These are phyloP conservation scores for Neocatenulostroma microsporum DNA, from an alignment of 2,329 filamentous ascomycete genomes.

Conservation along the genomic window DNA sequence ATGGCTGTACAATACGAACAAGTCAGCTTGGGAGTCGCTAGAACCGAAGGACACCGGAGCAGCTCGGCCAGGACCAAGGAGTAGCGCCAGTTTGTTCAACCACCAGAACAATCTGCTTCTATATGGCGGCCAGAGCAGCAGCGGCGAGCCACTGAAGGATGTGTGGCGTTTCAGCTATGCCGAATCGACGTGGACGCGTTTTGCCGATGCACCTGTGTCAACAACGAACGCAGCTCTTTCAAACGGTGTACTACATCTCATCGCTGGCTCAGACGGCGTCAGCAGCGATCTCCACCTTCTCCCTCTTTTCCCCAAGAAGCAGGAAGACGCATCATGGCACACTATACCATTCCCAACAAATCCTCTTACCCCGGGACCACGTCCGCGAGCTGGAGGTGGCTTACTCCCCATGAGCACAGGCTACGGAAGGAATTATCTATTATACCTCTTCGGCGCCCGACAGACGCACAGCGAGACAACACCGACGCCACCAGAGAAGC, in stretches of 20 bases:
- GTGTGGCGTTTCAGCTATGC: constrained; percentile 25
- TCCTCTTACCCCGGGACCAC: constrained; percentile 36
- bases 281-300: constrained; percentile 26
- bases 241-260: constrained; percentile 33
- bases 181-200: constrained; percentile 20
- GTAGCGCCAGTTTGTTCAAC: constrained; percentile 21
- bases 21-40: constrained; percentile 24
- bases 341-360: constrained; percentile 37
- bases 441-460: constrained; percentile 35
- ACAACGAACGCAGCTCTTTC: constrained; percentile 30
- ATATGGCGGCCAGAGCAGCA: constrained; percentile 21
- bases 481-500: constrained; percentile 12
- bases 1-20: constrained; percentile 35
- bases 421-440: constrained; percentile 38
- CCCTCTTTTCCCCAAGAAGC: constrained; percentile 10
- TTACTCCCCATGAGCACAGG: constrained; percentile 37
- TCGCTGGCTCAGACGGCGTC: constrained; percentile 29
- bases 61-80: constrained; percentile 21
- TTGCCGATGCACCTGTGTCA: constrained; percentile 23
- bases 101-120: constrained; percentile 24
- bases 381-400: constrained; percentile 32
- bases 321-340: constrained; percentile 31
- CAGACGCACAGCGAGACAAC: constrained; percentile 13
- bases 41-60: constrained; percentile 17
- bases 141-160: constrained; percentile 21